phyloP scores from a whole-genome alignment of 2,329 filamentous ascomycete species.

The Xylaria multiplex region DNA sequence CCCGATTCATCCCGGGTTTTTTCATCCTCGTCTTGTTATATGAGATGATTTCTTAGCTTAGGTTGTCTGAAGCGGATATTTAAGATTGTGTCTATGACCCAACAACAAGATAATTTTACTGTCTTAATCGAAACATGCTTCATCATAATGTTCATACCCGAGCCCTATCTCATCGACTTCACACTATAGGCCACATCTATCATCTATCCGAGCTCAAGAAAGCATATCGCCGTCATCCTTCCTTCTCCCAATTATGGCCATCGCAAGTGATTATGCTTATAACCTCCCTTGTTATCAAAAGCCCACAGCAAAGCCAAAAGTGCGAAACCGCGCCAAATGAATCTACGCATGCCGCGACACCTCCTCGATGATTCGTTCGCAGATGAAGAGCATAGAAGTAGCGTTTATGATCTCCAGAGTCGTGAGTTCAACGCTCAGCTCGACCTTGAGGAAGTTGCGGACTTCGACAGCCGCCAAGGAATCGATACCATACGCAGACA shows the following conservation, averaged over 20 bases:
- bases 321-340: too few relatives aligned
- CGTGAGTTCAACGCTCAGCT: conserved; percentile 43
- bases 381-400: conserved; percentile 21
- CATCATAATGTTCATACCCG: neutral
- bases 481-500: conserved; percentile 47
- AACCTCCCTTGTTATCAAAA: neutral
- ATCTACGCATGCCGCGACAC: conserved; percentile 5
- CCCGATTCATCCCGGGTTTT: too few relatives aligned
- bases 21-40: too few relatives aligned
- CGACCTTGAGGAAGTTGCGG: conserved; percentile 42
- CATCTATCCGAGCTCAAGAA: neutral
- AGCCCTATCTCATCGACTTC: neutral
- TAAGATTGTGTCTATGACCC: too few relatives aligned
- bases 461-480: conserved; percentile 48
- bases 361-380: conserved; percentile 12
- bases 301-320: too few relatives aligned
- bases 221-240: neutral
- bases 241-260: neutral
- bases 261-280: neutral
- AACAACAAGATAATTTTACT: too few relatives aligned
- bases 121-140: too few relatives aligned
- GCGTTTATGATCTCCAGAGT: conserved; percentile 48
- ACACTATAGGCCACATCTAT: neutral
- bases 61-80: too few relatives aligned
- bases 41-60: too few relatives aligned